Base-by-base conservation (phyloP, 2,329 filamentous ascomycete species). In the Trichophaea hybrida region DNA sequence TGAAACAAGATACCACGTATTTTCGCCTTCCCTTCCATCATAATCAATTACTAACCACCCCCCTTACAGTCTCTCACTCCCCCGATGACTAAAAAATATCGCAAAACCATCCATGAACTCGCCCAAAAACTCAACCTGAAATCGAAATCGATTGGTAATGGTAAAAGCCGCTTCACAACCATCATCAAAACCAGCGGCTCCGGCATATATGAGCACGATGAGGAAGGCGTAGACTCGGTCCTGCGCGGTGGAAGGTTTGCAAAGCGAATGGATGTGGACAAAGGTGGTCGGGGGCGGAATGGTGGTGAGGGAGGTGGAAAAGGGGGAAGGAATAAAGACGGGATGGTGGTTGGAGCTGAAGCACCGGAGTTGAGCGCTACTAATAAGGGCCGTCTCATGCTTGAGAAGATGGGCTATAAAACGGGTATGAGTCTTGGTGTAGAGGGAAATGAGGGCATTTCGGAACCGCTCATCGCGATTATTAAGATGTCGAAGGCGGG, bases 321-420 rank as follows among this genome's bases (percentile, higher is more conserved):
- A 33, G 68, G 70, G 48, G 74, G 73, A 32, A 73, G 72, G 34
- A 71, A 70, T 24, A 80, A 79, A 62, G 86, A 97, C 68, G 93
- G 93, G 15, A 90, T 97, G 65, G 75, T 94, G 33, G 89, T 97
- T 1, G 93, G 91, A 52, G 88, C 80, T 1, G 81, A 82, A 52
- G 90, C 91, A 1, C 86, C 89, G 8, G 90, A 95, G 71, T 77
- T 98, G 35, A 86, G 87, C 1, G 75, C 77, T 4, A 86, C 85
- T 57, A 97, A 95, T 70, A 88, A 82, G 66, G 93, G 93, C 8
- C 80, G 88, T 55, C 81, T 82, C 2, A 86, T 98, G 82, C 74
- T 98, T 64, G 88, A 94, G 74, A 97, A 93, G 74, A 97, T 97
- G 93, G 93, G 93, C 2, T 98, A 93, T 90, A 86, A 80, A 62